Evolutionary conservation across 2,329 filamentous ascomycete species (phyloP).

Genomic region (Talaromyces sp.): DNA sequence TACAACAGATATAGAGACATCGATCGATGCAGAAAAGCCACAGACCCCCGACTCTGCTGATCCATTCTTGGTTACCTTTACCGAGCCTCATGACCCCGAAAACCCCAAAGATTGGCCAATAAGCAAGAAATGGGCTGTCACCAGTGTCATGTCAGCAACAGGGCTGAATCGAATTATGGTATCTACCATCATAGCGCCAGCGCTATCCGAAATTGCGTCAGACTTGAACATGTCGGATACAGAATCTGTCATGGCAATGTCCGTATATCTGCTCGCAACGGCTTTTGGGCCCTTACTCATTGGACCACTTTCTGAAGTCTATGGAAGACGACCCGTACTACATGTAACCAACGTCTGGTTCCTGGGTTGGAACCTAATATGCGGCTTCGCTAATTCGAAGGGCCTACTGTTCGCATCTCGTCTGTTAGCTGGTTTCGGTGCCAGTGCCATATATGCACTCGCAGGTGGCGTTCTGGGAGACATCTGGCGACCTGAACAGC

Average conservation of each 20-base stretch:
- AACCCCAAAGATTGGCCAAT: conserved; percentile 39
- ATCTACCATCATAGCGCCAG: conserved; percentile 51
- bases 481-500: conserved; percentile 54
- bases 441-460: conserved; percentile 52
- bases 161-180: conserved; percentile 57
- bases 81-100: conserved; percentile 39
- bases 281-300: conserved; percentile 44
- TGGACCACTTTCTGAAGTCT: conserved; percentile 48
- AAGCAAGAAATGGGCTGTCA: conserved; percentile 51
- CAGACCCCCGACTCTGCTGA: background rate
- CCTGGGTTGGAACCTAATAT: conserved; percentile 50
- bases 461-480: conserved; percentile 47
- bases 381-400: conserved; percentile 51
- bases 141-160: conserved; percentile 49
- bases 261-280: conserved; percentile 46
- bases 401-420: conserved; percentile 48
- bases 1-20: background rate
- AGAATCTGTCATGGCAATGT: conserved; percentile 41
- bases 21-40: background rate
- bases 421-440: conserved; percentile 53
- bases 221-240: conserved; percentile 47
- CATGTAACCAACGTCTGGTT: conserved; percentile 50
- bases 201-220: conserved; percentile 44
- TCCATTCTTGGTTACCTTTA: conserved; percentile 32
- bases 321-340: conserved; percentile 46